Percentiles rank a stretch among this genome's conserved stretches.
phyloP scores from a whole-genome alignment of 1,284 basidiomycete species.

The Cystobasidium sp. region DNA sequence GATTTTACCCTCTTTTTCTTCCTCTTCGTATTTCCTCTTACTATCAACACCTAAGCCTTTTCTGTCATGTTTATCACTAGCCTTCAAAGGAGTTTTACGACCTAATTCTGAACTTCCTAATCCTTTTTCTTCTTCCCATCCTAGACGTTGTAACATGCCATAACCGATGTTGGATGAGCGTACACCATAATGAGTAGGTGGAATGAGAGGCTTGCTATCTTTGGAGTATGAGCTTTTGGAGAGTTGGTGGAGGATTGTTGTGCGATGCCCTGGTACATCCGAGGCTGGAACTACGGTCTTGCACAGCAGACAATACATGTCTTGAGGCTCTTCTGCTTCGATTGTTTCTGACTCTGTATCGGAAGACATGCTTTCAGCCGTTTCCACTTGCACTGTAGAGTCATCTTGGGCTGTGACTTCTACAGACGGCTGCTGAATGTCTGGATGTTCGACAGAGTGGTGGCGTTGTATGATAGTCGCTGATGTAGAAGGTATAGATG shows the following conservation, averaged over 20 bases:
- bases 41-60: conserved; percentile 32
- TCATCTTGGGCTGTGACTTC: too few species aligned
- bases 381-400: too few species aligned
- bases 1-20: conserved; percentile 27
- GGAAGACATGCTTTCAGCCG: neutral
- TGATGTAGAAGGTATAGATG: neutral
- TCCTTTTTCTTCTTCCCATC: conserved; percentile 37
- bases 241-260: conserved; percentile 37
- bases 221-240: neutral
- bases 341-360: neutral
- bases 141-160: conserved; percentile 35
- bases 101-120: conserved; percentile 18
- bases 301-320: conserved; percentile 43
- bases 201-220: conserved; percentile 28
- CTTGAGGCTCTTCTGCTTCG: neutral
- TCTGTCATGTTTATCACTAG: conserved; percentile 34
- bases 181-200: conserved; percentile 30
- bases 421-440: too few species aligned
- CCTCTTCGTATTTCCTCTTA: conserved; percentile 12
- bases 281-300: conserved; percentile 30
- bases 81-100: conserved; percentile 29
- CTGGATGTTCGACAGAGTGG: too few species aligned
- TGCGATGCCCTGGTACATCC: conserved; percentile 32
- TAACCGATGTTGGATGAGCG: conserved; percentile 30
- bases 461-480: neutral